These are phyloP conservation scores for Metarhizium humberi DNA, from an alignment of 2,329 filamentous ascomycete genomes.

Conservation along the genomic window DNA sequence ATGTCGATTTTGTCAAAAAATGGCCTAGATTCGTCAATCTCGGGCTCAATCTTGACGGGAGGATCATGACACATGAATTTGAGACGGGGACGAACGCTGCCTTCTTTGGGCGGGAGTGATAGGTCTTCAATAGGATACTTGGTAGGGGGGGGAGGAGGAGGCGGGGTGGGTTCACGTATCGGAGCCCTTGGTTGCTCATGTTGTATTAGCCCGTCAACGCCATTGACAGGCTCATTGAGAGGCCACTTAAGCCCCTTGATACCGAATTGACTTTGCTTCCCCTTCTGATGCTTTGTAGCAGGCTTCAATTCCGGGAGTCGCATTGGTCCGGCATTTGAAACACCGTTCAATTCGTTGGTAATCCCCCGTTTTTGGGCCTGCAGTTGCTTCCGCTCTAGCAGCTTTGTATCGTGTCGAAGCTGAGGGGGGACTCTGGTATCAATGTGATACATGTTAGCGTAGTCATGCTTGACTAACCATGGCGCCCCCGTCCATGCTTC, in stretches of 20 bases:
- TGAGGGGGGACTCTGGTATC: conserved; percentile 78
- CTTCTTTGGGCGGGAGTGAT: conserved; percentile 62
- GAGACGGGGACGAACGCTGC: conserved; percentile 59
- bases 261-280: conserved; percentile 33
- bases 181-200: background rate
- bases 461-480: conserved; percentile 84
- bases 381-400: conserved; percentile 65
- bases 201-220: conserved; percentile 24
- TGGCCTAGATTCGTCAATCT: conserved; percentile 6
- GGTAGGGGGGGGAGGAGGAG: conserved; percentile 61
- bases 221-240: conserved; percentile 17
- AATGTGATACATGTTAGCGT: conserved; percentile 78
- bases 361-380: conserved; percentile 56
- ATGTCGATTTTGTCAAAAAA: conserved; percentile 53
- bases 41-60: conserved; percentile 37
- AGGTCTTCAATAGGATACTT: conserved; percentile 97
- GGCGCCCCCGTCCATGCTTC: conserved; percentile 95
- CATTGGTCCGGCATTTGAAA: conserved; percentile 34
- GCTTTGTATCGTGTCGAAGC: conserved; percentile 70
- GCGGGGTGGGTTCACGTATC: conserved; percentile 27
- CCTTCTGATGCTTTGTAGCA: conserved; percentile 59
- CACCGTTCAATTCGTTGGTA: conserved; percentile 33
- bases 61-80: conserved; percentile 67
- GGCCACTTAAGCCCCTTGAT: conserved; percentile 36
- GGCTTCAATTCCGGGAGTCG: conserved; percentile 67